phyloP scores from a whole-genome alignment of 78 protist genomes.

The Tieghemostelium lacteum region DNA sequence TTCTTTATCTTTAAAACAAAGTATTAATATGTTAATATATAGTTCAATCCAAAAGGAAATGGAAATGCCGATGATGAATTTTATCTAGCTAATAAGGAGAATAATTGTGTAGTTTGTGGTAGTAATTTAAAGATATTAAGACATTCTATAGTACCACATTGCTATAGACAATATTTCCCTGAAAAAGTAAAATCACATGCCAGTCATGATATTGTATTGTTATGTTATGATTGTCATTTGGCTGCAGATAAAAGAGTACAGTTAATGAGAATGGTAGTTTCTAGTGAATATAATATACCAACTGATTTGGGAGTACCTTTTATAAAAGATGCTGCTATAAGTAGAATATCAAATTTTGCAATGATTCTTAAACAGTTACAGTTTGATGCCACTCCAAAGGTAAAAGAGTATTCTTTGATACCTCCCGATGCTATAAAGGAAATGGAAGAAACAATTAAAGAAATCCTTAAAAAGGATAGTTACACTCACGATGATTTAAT shows the following conservation, averaged over 20 bases:
- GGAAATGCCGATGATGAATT: constrained; percentile 61
- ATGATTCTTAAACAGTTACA: neutral
- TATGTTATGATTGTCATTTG: constrained; percentile 62
- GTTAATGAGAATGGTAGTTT: constrained; percentile 51
- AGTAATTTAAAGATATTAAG: constrained; percentile 28
- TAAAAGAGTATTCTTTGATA: too few relatives aligned
- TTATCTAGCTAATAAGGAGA: constrained; percentile 48
- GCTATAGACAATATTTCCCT: constrained; percentile 70
- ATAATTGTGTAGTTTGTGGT: constrained; percentile 66
- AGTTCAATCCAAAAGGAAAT: constrained; percentile 55
- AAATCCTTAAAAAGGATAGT: neutral
- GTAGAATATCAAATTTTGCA: neutral
- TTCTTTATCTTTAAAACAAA: too few relatives aligned
- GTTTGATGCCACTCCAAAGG: neutral
- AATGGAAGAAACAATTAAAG: neutral
- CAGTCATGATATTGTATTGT: constrained; percentile 34
- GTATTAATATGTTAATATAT: too few relatives aligned
- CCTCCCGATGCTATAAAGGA: neutral
- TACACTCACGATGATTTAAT: neutral
- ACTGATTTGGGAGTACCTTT: constrained; percentile 2
- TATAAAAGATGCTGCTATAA: neutral
- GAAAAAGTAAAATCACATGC: constrained; percentile 23
- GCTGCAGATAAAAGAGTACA: constrained; percentile 32
- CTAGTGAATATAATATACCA: constrained; percentile 30
- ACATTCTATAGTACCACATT: constrained; percentile 71